Conservation (phyloP, 2,329 filamentous ascomycete species). For the Microdochium nivale region DNA sequence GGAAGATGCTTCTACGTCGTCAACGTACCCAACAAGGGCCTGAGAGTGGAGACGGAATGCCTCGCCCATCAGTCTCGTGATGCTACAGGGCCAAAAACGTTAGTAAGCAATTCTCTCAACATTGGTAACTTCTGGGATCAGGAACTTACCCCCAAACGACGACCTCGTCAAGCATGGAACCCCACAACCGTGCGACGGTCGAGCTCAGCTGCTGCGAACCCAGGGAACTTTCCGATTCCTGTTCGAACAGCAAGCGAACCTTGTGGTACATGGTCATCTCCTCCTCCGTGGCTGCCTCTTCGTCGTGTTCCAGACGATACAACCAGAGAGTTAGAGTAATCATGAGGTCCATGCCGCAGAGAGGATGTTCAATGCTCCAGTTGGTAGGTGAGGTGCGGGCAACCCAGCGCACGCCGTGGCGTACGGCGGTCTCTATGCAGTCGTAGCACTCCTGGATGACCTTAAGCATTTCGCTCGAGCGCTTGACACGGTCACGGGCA, state of each 20-base stretch:
- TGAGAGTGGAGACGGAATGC: conserved; percentile 96
- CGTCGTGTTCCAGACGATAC: conserved; percentile 98
- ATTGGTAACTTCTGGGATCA: not conserved
- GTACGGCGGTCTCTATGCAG: conserved; percentile 90
- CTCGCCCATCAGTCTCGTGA: conserved; percentile 94
- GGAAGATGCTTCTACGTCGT: conserved; percentile 65
- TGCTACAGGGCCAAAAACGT: conserved; percentile 43
- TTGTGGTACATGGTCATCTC: conserved; percentile 89
- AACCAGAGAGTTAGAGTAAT: conserved; percentile 97
- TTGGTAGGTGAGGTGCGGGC: conserved; percentile 96
- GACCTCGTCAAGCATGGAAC: conserved; percentile 95
- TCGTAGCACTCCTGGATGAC: conserved; percentile 97
- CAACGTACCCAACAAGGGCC: conserved; percentile 89
- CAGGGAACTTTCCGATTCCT: conserved; percentile 77
- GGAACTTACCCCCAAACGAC: conserved; percentile 97
- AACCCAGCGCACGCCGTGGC: conserved; percentile 94
- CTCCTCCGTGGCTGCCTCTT: conserved; percentile 78
- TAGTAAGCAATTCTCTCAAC: conserved; percentile 27
- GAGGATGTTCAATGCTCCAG: conserved; percentile 97
- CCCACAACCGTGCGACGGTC: conserved; percentile 92
- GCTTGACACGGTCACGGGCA: conserved; percentile 87
- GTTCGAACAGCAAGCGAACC: conserved; percentile 81
- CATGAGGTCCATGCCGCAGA: conserved; percentile 94
- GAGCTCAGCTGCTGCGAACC: conserved; percentile 75
- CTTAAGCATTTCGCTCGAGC: conserved; percentile 95